Evolutionary conservation across 129 eudicot genomes (phyloP), one percentile per base, ranked within the genome.

Genomic region (Tanacetum coccineum): DNA sequence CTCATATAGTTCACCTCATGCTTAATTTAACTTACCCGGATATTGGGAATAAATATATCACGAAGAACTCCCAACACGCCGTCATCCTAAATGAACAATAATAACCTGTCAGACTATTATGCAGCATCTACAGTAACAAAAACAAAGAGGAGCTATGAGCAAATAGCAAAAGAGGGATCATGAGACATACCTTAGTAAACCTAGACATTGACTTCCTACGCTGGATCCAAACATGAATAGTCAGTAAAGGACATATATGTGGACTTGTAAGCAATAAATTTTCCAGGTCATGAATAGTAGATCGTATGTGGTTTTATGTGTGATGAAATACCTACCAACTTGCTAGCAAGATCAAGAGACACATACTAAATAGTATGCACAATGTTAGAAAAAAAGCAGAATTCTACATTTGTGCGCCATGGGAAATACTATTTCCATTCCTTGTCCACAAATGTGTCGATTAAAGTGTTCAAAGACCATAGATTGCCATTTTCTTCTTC

Each of bases 51-150:
- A 77, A 88, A 88, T 61, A 81, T 71, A 26, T 93, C 96, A 17
- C 85, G 84, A 61, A 93, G 95, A 65, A 84, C 83, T 48, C 71
- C 73, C 76, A 88, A 18, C 68, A 89, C 89, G 64, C 96, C 86
- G 13, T 81, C 88, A 81, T 79, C 95, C 98, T 93, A 59, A 74
- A 77, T 26, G 59, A 52, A 55, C 9, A 64, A n/a, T 21, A 32
- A 51, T 49, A 60, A n/a, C 3, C 48, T 2, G 49, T 61, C 40
- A 4, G 6, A 61, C 66, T 15, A 61, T 20, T 17, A 70, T 63
- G 57, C 57, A 62, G 32, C 15, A 62, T 40, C 28, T 52, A 40
- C 17, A 53, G 50, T 50, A 50, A 32, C 11, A 25, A 13, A 68
- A 47, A 46, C 64, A 30, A 57, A 69, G n/a, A 67, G 22, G 67